A percentile compares a stretch with the other conserved stretches of the same genome.
phyloP scores from a whole-genome alignment of 108 stramenopile species.

The Cyclotella sp. region DNA sequence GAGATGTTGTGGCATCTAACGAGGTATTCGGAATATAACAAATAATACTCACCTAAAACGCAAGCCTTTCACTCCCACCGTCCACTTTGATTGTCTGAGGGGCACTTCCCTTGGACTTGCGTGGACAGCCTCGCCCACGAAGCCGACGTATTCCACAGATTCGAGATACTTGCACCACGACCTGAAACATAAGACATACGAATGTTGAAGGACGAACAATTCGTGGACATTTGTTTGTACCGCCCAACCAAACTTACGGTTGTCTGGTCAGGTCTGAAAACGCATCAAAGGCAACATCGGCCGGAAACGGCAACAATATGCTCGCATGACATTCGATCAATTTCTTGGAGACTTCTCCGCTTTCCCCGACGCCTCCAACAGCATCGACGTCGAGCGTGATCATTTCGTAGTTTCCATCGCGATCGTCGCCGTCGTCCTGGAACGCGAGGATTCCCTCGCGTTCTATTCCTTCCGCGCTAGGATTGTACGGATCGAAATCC shows the following conservation, averaged over 20 bases:
- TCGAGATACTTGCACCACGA: conserved; percentile 79
- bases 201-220: background rate
- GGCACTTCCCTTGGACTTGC: conserved; percentile 3
- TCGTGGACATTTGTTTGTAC: background rate
- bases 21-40: background rate
- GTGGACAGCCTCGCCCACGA: conserved; percentile 12
- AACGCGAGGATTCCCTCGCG: background rate
- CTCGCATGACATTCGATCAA: conserved; percentile 49
- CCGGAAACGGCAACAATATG: conserved; percentile 65
- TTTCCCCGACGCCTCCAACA: background rate
- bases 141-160: conserved; percentile 62
- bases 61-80: conserved; percentile 66
- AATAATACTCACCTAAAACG: conserved; percentile 47
- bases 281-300: conserved; percentile 77
- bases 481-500: no score
- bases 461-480: no score
- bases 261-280: conserved; percentile 82
- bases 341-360: conserved; percentile 14
- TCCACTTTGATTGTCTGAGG: conserved; percentile 70
- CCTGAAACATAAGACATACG: conserved; percentile 25
- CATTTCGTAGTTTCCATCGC: background rate
- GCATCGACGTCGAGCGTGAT: background rate
- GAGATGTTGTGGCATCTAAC: no score
- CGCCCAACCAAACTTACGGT: conserved; percentile 42
- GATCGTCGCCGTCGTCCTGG: background rate